phyloP scores from a whole-genome alignment of 148 eudicot species.

The Nepenthes gracilis region DNA sequence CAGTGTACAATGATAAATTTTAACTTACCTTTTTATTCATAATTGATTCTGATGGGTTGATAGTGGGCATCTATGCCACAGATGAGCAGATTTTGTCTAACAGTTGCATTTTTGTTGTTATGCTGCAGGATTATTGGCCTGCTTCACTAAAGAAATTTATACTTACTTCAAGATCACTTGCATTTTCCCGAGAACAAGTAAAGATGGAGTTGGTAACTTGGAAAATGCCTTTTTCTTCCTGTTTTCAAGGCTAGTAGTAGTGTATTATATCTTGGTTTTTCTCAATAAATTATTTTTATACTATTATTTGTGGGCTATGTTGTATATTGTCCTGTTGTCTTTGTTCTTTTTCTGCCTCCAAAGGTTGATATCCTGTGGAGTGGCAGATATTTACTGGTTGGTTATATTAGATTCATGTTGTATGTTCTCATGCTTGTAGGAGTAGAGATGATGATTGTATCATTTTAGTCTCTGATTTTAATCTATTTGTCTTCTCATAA shows the following conservation, averaged over 20 bases:
- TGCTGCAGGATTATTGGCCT: conserved; percentile 67
- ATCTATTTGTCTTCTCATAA: no score
- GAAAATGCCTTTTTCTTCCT: background rate
- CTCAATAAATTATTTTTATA: background rate
- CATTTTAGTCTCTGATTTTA: no score
- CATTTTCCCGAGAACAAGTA: conserved; percentile 61
- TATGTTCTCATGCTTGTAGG: no score
- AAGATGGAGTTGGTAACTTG: conserved; percentile 47
- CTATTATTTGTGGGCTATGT: background rate
- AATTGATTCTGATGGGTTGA: background rate
- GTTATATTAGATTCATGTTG: no score
- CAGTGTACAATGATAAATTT: no score
- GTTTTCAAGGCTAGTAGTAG: background rate
- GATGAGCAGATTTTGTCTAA: no score
- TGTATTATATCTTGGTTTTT: background rate
- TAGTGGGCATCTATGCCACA: background rate
- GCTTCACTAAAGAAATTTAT: conserved; percentile 63
- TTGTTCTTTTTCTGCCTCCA: no score
- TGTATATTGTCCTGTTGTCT: no score
- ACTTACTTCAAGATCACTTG: conserved; percentile 32
- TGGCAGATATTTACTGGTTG: no score
- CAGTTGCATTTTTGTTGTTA: background rate
- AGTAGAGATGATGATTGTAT: no score
- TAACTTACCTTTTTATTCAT: no score
- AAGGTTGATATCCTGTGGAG: no score